Base-by-base conservation (phyloP, 2,329 filamentous ascomycete genomes). In the Hypoxylon sp. region DNA sequence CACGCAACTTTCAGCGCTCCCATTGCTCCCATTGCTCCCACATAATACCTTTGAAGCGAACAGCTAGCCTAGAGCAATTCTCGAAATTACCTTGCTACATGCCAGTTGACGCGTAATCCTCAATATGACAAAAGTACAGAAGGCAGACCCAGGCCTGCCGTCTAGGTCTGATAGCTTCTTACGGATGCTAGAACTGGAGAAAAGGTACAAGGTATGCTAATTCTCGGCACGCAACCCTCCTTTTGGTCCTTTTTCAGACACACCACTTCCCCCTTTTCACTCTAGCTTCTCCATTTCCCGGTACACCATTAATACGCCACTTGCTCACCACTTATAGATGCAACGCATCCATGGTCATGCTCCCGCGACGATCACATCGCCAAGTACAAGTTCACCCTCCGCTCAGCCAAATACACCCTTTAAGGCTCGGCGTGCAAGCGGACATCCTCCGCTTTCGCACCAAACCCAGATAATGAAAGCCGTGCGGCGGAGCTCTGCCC, bases 171-270 rank as follows among this genome's bases (percentile, higher is more conserved):
- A 76, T 63, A 82, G 76, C 66, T 76, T 84, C 57, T 75, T 82
- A 66, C 75, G 73, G 51, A 84, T 85, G 81, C 73, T 84, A 37
- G 80, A 84, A 60, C 69, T 84, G 41, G 82, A 85, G 64, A 81
- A 78, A 64, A 75, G 74, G 64, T 76, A 73, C 67, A 82, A 81
- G 78, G 82, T 84, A 73, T 72, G 74, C 64, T 46, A 54, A 54
- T 54, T 51, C 52, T 61, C 57, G 60, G 62, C 63, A 67, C 64
- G 61, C 57, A 59, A 67, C 63, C 63, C 60, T 62, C 53, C 59
- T 46, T 54, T 34, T 32, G 37, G 11, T 13, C 57, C 51, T 26
- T 52, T 53, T 44, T 55, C 32, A 47, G 43, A 50, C 32, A 44
- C 30, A 45, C 56, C 44, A 51, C 61, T 48, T 43, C 34, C 41